Evolutionary conservation across 2,329 filamentous ascomycete species (phyloP), one percentile per base, ranked within the genome.

Genomic region (Lachnellula arida): DNA sequence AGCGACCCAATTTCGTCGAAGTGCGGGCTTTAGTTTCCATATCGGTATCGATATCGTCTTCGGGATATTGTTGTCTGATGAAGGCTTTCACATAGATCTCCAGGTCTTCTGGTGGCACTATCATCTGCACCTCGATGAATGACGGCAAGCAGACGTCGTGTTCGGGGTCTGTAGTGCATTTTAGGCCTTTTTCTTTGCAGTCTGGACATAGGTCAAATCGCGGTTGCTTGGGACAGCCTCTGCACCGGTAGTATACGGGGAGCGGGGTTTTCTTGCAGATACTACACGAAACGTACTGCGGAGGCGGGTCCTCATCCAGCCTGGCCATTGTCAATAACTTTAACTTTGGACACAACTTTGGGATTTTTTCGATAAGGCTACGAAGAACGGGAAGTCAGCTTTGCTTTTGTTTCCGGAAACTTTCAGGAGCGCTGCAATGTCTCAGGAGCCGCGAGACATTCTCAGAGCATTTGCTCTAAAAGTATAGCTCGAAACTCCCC

Each of bases 241-340:
- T 15, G 19, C 60, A 62, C 11, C 46, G 23, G 17, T 57, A 57
- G 32, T 49, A 61, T 28, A 54, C 37, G 22, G 23, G 32, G 5
- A 53, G 6, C 9, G 25, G 44, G 9, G 50, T n/a, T 28, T 49
- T 14, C 8, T 40, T 17, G 23, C 58, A 62, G 9, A 40, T 34
- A 23, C 54, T 32, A 17, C 58, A 62, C 2, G 19, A 19, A 3
- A 57, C 56, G 6, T 23, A 34, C 2, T 15, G 14, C 7, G 19
- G 32, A 11, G 28, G 14, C 4, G n/a, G 15, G 14, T 43, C 49
- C 19, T 57, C 49, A n/a, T 58, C 56, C 22, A 34, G 17, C 40
- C 60, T 46, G 23, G 56, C 44, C 8, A 54, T 60, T 12, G 53
- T 56, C n/a, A 63, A 32, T n/a, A 63, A 17, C 8, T 44, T 63